A percentile compares a stretch with the other conserved stretches of the same genome.
These are phyloP conservation scores for Aspergillus funiculosus DNA, from an alignment of 495 filamentous ascomycete genomes.

Conservation along the genomic window DNA sequence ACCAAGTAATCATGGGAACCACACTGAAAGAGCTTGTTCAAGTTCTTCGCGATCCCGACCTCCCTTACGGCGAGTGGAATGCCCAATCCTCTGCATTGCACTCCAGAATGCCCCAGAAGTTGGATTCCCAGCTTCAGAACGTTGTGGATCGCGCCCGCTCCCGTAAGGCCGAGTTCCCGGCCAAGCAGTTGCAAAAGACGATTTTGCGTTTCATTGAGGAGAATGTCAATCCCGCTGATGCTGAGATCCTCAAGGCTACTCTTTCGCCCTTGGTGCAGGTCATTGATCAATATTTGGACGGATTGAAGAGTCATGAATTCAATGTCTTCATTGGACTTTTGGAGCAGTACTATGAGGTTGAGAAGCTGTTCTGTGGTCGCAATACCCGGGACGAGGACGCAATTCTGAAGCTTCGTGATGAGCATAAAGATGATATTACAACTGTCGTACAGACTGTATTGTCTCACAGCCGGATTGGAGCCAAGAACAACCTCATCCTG, in stretches of 20 bases:
- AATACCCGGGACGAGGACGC: slow-evolving; percentile 89
- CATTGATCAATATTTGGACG: slow-evolving; percentile 77
- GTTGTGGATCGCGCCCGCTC: slow-evolving; percentile 75
- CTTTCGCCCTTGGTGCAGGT: slow-evolving; percentile 75
- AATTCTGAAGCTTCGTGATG: slow-evolving; percentile 86
- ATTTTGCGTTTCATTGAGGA: slow-evolving; percentile 86
- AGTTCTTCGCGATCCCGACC: slow-evolving; percentile 80
- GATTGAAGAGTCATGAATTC: slow-evolving; percentile 87
- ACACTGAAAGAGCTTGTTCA: slow-evolving; percentile 86
- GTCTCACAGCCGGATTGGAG: slow-evolving; percentile 83
- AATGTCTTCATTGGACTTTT: slow-evolving; percentile 71
- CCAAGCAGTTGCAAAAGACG: slow-evolving; percentile 78
- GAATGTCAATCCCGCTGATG: slow-evolving; percentile 63
- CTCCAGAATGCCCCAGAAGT: slow-evolving; percentile 89
- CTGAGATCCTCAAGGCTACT: slow-evolving; percentile 63
- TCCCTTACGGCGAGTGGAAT: slow-evolving; percentile 95
- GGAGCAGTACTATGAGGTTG: slow-evolving; percentile 72
- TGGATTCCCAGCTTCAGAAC: slow-evolving; percentile 72
- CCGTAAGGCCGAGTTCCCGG: slow-evolving; percentile 83
- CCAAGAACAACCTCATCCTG: slow-evolving; percentile 91
- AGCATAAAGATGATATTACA: slow-evolving; percentile 85
- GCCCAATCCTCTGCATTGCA: slow-evolving; percentile 93
- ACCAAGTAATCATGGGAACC: slow-evolving; percentile 88
- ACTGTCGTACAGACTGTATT: slow-evolving; percentile 82
- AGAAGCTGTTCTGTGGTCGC: slow-evolving; percentile 79